Evolutionary conservation across 2,329 filamentous ascomycete genomes (phyloP), one percentile per base, ranked within the genome.

Genomic region (Fusarium sacchari): DNA sequence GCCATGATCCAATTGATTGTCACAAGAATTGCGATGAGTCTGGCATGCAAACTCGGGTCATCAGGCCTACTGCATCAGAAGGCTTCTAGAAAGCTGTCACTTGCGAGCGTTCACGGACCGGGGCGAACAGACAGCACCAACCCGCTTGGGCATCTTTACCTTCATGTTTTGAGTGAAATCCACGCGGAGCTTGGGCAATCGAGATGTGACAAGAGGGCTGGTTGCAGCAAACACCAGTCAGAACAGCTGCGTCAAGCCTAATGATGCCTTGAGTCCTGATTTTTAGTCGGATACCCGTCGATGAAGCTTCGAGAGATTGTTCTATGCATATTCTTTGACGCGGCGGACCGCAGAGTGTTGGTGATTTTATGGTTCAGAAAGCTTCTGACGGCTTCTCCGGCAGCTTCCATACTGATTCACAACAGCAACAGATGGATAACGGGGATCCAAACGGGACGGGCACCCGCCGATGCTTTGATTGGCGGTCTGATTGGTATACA

Each of bases 71-170:
- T 69, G 74, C 71, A 71, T 55, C 66, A 70, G 55, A 71, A 67
- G 53, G 57, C 47, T 79, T 78, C 78, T 79, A 69, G 78, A 76
- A 77, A 65, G 58, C 46, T 61, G 55, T 64, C 60, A 49, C 59
- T 57, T 47, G 57, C 46, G 61, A 72, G 62, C 46, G 61, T 69
- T 73, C 52, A 67, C 70, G 57, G 62, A 58, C 65, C 58, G 60
- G 59, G 43, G 64, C 40, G 72, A 66, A 70, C 55, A 68, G 64
- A 65, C 60, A 67, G 60, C 44, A 65, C 58, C 73, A 65, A 58
- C 47, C 60, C 43, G 60, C 52, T 59, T 60, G 64, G 65, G 24
- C 32, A 55, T 57, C 52, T 58, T 47, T 50, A 52, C 40, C 52
- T 56, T 68, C 68, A 59, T 66, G 65, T 66, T 69, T 60, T 57